phyloP scores from a whole-genome alignment of 148 eudicot genomes.

The Fagopyrum tataricum region DNA sequence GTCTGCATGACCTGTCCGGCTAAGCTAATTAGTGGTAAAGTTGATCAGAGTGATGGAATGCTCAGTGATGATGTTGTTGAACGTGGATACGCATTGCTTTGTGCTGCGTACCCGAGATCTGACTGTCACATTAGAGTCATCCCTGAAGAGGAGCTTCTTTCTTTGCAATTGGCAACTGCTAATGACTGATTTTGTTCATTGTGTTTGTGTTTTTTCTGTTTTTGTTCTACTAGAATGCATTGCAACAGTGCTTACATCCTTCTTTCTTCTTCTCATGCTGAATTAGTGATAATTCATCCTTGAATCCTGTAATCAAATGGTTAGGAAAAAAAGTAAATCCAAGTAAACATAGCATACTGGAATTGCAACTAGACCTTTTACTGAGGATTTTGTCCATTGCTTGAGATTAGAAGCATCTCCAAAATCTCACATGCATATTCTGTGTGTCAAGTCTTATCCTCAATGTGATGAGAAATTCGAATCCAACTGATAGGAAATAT shows the following conservation, averaged over 20 bases:
- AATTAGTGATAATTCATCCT: neutral
- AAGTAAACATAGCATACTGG: neutral
- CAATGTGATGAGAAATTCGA: neutral
- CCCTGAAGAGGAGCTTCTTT: constrained; percentile 81
- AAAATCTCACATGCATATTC: neutral
- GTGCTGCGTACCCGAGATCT: constrained; percentile 65
- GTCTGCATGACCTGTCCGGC: constrained; percentile 99
- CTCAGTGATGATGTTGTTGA: constrained; percentile 92
- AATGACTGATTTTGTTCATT: constrained; percentile 43
- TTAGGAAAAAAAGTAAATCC: neutral
- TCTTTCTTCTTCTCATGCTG: neutral
- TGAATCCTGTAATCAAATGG: neutral
- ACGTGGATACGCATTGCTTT: constrained; percentile 59
- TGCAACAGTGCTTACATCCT: neutral
- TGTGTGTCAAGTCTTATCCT: neutral
- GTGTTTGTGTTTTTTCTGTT: neutral
- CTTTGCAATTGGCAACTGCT: constrained; percentile 82
- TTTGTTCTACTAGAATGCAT: neutral
- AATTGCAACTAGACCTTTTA: neutral
- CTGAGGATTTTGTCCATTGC: no score
- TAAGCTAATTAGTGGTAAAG: constrained; percentile 46
- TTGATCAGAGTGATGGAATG: constrained; percentile 94
- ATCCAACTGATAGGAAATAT: neutral
- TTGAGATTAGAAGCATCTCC: neutral
- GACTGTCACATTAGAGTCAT: constrained; percentile 66